Percentiles rank a stretch among this genome's conserved stretches.
Conservation (phyloP, 306 rosid genomes). For the Gastrolobium bilobum region DNA sequence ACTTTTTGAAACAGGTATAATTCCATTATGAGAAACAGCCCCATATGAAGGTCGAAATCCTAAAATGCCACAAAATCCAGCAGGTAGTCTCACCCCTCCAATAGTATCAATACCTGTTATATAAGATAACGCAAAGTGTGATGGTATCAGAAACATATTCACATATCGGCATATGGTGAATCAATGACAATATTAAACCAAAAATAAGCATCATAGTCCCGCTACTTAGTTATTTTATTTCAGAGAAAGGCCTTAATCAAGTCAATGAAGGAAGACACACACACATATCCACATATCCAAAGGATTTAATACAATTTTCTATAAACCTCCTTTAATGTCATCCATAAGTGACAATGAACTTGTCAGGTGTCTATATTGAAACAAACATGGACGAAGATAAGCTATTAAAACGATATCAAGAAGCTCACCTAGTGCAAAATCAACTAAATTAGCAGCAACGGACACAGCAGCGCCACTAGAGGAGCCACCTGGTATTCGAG, state of each 20-base stretch:
- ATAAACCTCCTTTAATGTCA: background rate
- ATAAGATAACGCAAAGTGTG: constrained; percentile 4
- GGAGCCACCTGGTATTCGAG: constrained; percentile 87
- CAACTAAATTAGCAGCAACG: constrained; percentile 88
- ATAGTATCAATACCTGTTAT: constrained; percentile 85
- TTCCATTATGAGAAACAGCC: constrained; percentile 82
- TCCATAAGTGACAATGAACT: background rate
- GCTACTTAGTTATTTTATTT: background rate
- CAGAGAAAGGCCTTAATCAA: background rate
- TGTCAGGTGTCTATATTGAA: background rate
- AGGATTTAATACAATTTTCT: background rate
- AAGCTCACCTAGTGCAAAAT: constrained; percentile 87
- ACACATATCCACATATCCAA: background rate
- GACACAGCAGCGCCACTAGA: constrained; percentile 97
- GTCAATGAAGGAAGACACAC: background rate
- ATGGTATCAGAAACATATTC: constrained; percentile 38
- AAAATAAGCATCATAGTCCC: background rate
- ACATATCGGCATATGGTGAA: constrained; percentile 3
- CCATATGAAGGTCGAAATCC: constrained; percentile 98
- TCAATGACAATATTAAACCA: background rate
- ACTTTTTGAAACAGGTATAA: constrained; percentile 77
- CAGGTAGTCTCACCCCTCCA: constrained; percentile 97
- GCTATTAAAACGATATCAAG: constrained; percentile 10
- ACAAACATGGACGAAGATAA: background rate
- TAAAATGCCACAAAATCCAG: constrained; percentile 87